A percentile compares a stretch with the other conserved stretches of the same genome.
These are phyloP conservation scores for Colletotrichum truncatum DNA, from an alignment of 2,329 filamentous ascomycete genomes.

Conservation along the genomic window DNA sequence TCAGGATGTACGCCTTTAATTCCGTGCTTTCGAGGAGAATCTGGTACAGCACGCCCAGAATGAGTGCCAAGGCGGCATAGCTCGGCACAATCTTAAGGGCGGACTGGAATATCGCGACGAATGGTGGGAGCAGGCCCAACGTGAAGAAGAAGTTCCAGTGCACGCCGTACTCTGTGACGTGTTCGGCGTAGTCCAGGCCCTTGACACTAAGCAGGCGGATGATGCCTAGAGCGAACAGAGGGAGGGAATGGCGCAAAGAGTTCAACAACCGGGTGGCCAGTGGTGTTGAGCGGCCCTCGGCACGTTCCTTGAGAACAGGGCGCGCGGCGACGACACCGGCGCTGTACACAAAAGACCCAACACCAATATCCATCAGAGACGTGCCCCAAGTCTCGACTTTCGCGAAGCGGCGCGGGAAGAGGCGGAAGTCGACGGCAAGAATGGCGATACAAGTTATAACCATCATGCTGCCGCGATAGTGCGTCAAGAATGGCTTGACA, in stretches of 20 bases:
- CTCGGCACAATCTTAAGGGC: conserved; percentile 76
- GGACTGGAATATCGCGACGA: conserved; percentile 84
- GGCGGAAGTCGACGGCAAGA: conserved; percentile 92
- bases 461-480: conserved; percentile 92
- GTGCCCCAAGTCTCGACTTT: conserved; percentile 99
- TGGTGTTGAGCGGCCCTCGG: conserved; percentile 57
- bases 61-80: conserved; percentile 77
- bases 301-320: conserved; percentile 76
- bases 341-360: conserved; percentile 97
- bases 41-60: conserved; percentile 78
- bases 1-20: conserved; percentile 85
- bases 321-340: conserved; percentile 90
- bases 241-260: conserved; percentile 83
- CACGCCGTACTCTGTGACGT: conserved; percentile 96
- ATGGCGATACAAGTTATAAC: conserved; percentile 90
- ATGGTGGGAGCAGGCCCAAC: conserved; percentile 85
- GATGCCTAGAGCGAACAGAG: conserved; percentile 81
- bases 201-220: conserved; percentile 90
- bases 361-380: conserved; percentile 97
- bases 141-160: conserved; percentile 99
- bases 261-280: conserved; percentile 67
- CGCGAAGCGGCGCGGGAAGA: conserved; percentile 94
- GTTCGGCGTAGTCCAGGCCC: conserved; percentile 93
- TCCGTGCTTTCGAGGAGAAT: conserved; percentile 76
- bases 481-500: conserved; percentile 90